A percentile compares a stretch with the other conserved stretches of the same genome.
These are phyloP conservation scores for Phanerochaete sordida DNA, from an alignment of 768 basidiomycete genomes.

Conservation along the genomic window DNA sequence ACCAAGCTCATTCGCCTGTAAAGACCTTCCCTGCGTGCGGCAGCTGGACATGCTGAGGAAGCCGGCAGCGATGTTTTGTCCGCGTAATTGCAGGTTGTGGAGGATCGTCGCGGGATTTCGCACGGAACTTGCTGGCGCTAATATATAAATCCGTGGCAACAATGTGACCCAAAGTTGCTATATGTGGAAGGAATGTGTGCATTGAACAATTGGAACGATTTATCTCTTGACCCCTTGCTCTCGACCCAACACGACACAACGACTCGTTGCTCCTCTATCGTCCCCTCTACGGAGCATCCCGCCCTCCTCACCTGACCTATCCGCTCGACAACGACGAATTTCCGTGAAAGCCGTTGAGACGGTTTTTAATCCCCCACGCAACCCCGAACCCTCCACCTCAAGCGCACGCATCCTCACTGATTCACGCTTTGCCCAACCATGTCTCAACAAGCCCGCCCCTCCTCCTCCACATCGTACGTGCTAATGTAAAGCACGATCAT, in stretches of 20 bases:
- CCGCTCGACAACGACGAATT: not conserved
- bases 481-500: not conserved
- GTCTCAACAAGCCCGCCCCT: constrained; percentile 27
- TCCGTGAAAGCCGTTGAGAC: not conserved
- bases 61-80: not conserved
- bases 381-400: not conserved
- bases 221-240: constrained; percentile 4
- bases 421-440: constrained; percentile 1
- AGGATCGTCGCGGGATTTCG: too few relatives aligned
- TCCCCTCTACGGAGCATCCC: not conserved
- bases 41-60: constrained; percentile 18
- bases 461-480: constrained; percentile 32
- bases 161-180: not conserved
- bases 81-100: too few relatives aligned
- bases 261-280: not conserved
- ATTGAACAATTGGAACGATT: not conserved
- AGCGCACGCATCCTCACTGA: constrained; percentile 2
- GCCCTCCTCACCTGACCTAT: not conserved
- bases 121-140: too few relatives aligned
- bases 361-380: not conserved
- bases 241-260: constrained; percentile 4
- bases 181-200: not conserved
- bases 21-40: constrained; percentile 23
- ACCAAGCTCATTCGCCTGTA: not conserved
- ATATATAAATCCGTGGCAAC: not conserved